A percentile compares a stretch with the other conserved stretches of the same genome.
phyloP scores from a whole-genome alignment of 345 rosid genomes.

The Eucalyptus cloeziana region DNA sequence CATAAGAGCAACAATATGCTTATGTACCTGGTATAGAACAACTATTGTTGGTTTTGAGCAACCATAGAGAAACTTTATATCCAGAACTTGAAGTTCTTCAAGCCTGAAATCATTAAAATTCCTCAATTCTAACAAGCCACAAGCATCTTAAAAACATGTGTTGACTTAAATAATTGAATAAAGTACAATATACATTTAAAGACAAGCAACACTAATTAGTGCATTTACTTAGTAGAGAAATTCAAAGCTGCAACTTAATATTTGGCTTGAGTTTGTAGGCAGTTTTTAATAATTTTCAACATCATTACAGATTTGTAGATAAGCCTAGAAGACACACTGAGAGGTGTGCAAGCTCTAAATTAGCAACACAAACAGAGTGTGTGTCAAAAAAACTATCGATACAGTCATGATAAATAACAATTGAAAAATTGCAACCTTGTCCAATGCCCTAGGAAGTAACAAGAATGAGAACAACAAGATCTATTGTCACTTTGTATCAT shows the following conservation, averaged over 20 bases:
- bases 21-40: conserved; percentile 71
- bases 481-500: not conserved
- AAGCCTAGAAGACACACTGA: not conserved
- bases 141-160: not conserved
- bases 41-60: conserved; percentile 87
- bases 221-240: not conserved
- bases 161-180: not conserved
- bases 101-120: conserved; percentile 36
- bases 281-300: not conserved
- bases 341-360: not conserved
- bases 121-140: not conserved
- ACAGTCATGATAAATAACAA: not conserved
- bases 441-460: not conserved
- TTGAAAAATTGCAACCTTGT: not conserved
- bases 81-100: conserved; percentile 95
- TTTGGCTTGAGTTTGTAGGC: not conserved
- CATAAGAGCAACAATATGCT: not conserved
- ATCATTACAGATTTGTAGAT: not conserved
- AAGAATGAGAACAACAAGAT: not conserved
- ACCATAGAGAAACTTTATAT: conserved; percentile 89
- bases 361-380: not conserved
- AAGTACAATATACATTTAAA: not conserved
- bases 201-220: not conserved
- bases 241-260: not conserved
- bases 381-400: not conserved